Conservation (phyloP, 495 filamentous ascomycete genomes). For the Neurospora sp. region DNA sequence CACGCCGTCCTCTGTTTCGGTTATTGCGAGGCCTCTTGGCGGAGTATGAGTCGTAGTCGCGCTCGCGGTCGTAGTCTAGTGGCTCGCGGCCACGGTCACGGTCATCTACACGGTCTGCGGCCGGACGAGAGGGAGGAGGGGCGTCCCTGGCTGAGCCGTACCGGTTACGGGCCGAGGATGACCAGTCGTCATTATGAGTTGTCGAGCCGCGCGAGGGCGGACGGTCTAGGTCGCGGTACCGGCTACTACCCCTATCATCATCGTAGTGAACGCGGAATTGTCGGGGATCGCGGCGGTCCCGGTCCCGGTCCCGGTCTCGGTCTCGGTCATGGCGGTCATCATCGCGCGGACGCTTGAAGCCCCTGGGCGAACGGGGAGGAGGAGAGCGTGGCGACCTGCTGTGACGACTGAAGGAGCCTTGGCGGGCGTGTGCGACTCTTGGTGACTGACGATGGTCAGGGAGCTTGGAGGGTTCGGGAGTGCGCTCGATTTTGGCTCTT, state of each 20-base stretch:
- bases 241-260: conserved; percentile 34
- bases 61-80: conserved; percentile 11
- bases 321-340: conserved; percentile 47
- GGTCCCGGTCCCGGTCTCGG: conserved; percentile 22
- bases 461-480: conserved; percentile 65
- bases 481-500: conserved; percentile 63
- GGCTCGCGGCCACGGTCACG: conserved; percentile 10
- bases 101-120: conserved; percentile 8
- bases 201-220: conserved; percentile 41
- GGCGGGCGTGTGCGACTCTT: conserved; percentile 2
- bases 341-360: conserved; percentile 60
- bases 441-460: conserved; percentile 43
- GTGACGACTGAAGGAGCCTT: not conserved
- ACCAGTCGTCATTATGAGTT: conserved; percentile 31
- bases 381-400: not conserved
- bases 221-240: conserved; percentile 60
- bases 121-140: not conserved
- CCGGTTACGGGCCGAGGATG: conserved; percentile 24
- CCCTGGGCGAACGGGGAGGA: conserved; percentile 29
- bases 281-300: conserved; percentile 39
- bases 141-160: conserved; percentile 40
- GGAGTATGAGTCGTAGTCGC: conserved; percentile 29
- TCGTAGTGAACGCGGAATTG: conserved; percentile 55
- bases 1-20: conserved; percentile 40
- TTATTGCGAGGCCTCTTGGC: conserved; percentile 59